Conservation (phyloP, 2,329 filamentous ascomycete species). For the Calonectria ilicicola region DNA sequence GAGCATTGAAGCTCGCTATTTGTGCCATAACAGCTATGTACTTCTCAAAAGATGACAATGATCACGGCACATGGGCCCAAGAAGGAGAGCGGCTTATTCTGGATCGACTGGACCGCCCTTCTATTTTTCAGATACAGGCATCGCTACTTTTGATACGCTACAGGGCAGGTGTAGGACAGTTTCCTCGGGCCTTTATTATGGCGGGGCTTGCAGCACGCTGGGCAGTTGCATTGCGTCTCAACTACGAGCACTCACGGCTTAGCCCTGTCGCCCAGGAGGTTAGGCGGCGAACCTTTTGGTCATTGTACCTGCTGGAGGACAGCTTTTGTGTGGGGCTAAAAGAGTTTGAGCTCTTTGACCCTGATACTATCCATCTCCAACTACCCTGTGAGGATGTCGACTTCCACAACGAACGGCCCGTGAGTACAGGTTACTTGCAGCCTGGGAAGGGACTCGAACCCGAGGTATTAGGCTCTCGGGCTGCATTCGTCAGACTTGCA, state of each 20-base stretch:
- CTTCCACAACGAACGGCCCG: conserved; percentile 34
- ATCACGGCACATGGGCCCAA: conserved; percentile 36
- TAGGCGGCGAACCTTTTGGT: conserved; percentile 42
- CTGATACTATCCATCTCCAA: conserved; percentile 40
- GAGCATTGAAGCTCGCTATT: conserved; percentile 37
- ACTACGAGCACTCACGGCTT: conserved; percentile 41
- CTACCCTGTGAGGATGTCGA: conserved; percentile 41
- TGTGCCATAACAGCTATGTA: conserved; percentile 41
- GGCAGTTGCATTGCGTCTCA: conserved; percentile 43
- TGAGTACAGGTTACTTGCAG: conserved; percentile 40
- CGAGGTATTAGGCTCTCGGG: conserved; percentile 35
- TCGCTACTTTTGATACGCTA: conserved; percentile 42
- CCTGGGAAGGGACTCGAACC: conserved; percentile 41
- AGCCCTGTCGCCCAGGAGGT: conserved; percentile 41
- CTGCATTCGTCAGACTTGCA: conserved; percentile 39
- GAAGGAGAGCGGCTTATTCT: conserved; percentile 41
- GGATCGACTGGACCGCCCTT: conserved; percentile 39
- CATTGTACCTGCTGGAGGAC: conserved; percentile 40
- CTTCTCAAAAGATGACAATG: conserved; percentile 29
- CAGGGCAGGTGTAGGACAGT: conserved; percentile 40
- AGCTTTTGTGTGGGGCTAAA: conserved; percentile 43
- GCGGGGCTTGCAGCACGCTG: conserved; percentile 41
- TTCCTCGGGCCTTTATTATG: conserved; percentile 43
- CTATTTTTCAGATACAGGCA: conserved; percentile 44
- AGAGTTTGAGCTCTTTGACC: conserved; percentile 42